Base-by-base conservation (phyloP, 2,329 filamentous ascomycete genomes). In the Dactylellina cionopaga region DNA sequence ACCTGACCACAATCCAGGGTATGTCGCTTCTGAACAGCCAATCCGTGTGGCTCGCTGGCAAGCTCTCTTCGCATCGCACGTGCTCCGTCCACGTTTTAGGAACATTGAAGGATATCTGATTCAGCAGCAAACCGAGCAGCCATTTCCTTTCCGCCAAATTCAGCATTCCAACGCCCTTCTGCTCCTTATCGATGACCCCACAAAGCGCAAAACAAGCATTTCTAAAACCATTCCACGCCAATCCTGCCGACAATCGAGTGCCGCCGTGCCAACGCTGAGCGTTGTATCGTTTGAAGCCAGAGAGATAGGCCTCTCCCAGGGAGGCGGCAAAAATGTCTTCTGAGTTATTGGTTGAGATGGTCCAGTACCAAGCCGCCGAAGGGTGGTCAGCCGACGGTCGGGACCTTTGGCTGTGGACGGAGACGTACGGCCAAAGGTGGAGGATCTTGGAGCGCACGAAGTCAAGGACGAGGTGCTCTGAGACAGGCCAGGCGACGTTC, bases 61-160 rank as follows among this genome's bases (percentile, higher is more conserved):
- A 24, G 13, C 41, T 66, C 29, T 68, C 41, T 22, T 56, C 51
- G 9, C 56, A 29, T 17, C 43, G 51, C 35, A 68, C 17, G n/a
- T 65, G 63, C 10, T 49, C 19, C 41, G 51, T 51, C 43, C 51
- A 68, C n/a, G 35, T 41, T 29, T 52, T 41, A 11, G 41, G 33
- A 6, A 52, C n/a, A 15, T 49, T 64, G 35, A 64, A 47, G 0
- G 47, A 55, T 27, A 46, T n/a, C 29, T 47, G 39, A 24, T 44
- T 52, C 7, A 64, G 35, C 25, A 64, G 51, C 27, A 64, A 27
- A 10, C 60, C 25, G 17, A 64, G 31, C 22, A 55, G 15, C 60
- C 47, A 55, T 15, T 46, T 46, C 9, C 39, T 43, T 22, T 64
- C 47, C n/a, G 60, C 37, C 13, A 43, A 2, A 19, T 64, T 55